A percentile compares a stretch with the other conserved stretches of the same genome.
phyloP scores from a whole-genome alignment of 495 filamentous ascomycete species.

The Acidiella bohemica region DNA sequence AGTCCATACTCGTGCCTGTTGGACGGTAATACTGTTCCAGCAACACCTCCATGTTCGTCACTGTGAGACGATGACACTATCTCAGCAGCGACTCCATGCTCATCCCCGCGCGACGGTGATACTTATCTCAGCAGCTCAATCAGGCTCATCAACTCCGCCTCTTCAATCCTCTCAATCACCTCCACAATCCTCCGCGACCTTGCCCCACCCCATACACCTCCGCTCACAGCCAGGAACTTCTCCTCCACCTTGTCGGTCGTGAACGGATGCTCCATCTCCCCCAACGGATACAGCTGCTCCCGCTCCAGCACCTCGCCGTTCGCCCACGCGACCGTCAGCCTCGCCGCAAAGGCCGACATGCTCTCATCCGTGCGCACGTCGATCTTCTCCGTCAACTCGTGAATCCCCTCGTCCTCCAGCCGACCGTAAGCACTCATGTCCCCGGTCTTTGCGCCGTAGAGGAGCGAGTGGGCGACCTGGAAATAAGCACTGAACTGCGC shows the following conservation, averaged over 20 bases:
- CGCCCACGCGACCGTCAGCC: conserved; percentile 12
- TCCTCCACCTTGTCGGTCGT: conserved; percentile 18
- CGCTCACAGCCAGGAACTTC: conserved; percentile 18
- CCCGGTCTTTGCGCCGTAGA: conserved; percentile 20
- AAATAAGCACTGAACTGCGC: conserved; percentile 23
- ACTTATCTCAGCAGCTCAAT: conserved; percentile 12
- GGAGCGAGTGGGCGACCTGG: conserved; percentile 16
- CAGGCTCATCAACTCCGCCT: conserved; percentile 6
- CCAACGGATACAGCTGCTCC: conserved; percentile 19
- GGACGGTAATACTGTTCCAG: too few relatives aligned
- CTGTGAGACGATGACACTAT: too few relatives aligned
- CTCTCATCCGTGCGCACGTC: conserved; percentile 6
- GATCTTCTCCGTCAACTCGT: conserved; percentile 16
- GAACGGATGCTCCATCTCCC: conserved; percentile 22
- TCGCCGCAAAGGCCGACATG: conserved; percentile 13
- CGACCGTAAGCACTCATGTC: conserved; percentile 14
- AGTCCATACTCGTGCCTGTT: too few relatives aligned
- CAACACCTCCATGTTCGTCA: too few relatives aligned
- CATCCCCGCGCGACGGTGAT: too few relatives aligned
- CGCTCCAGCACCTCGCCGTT: conserved; percentile 9
- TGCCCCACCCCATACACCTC: conserved; percentile 14
- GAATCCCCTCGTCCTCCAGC: conserved; percentile 12
- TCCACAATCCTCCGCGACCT: conserved; percentile 8
- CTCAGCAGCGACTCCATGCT: too few relatives aligned
- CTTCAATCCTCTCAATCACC: conserved; percentile 13